Percentiles rank a stretch among this genome's conserved stretches.
Conservation (phyloP, 2,329 filamentous ascomycete genomes). For the Pseudofabraea citricarpa region DNA sequence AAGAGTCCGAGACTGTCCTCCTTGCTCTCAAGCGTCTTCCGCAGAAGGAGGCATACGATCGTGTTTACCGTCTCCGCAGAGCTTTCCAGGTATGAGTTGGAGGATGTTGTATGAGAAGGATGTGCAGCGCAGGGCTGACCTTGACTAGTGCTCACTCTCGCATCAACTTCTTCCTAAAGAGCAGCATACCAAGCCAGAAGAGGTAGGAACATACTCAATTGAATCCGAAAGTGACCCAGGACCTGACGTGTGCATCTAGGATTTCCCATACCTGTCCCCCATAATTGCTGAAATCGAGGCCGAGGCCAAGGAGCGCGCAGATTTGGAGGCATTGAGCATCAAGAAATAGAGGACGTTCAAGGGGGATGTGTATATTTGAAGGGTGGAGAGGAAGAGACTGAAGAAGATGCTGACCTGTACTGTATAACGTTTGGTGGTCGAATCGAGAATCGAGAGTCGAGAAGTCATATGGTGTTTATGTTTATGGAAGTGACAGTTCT, state of each 20-base stretch:
- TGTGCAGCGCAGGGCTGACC: slow-evolving; percentile 9
- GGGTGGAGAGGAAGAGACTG: slow-evolving; percentile 1
- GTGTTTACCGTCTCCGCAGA: slow-evolving; percentile 93
- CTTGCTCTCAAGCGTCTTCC: slow-evolving; percentile 86
- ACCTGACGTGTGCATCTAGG: slow-evolving; percentile 39
- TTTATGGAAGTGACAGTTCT: no score
- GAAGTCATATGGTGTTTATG: no score
- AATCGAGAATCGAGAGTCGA: no score
- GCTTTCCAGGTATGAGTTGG: slow-evolving; percentile 70
- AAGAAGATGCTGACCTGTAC: slow-evolving; percentile 11
- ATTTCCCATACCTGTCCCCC: slow-evolving; percentile 59
- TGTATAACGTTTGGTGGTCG: slow-evolving; percentile 17
- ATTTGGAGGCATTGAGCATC: slow-evolving; percentile 63
- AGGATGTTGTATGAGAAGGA: not conserved
- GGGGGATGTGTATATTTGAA: slow-evolving; percentile 13
- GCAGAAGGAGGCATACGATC: slow-evolving; percentile 89
- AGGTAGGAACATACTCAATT: slow-evolving; percentile 45
- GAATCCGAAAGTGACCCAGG: not conserved
- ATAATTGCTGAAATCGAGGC: slow-evolving; percentile 66
- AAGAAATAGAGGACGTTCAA: slow-evolving; percentile 17
- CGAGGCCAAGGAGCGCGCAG: slow-evolving; percentile 61
- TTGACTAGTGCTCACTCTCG: slow-evolving; percentile 45
- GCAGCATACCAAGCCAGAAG: slow-evolving; percentile 62
- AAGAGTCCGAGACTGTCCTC: slow-evolving; percentile 85
- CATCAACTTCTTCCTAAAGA: slow-evolving; percentile 61